Evolutionary conservation across 108 stramenopile genomes (phyloP).

Genomic region (Nitzschia putrida): DNA sequence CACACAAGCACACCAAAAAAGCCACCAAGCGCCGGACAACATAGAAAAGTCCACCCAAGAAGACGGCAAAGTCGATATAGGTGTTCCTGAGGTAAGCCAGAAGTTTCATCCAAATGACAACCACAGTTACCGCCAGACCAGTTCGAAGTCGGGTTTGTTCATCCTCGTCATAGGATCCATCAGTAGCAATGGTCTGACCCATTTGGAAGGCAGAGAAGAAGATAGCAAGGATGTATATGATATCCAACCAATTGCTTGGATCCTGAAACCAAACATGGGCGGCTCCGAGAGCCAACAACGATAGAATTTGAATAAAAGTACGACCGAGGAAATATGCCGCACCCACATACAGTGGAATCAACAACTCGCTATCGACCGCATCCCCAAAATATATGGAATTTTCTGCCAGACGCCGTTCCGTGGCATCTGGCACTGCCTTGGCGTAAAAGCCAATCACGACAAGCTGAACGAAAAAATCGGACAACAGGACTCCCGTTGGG

Average conservation of each 20-base stretch:
- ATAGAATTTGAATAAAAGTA: conserved; percentile 61
- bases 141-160: conserved; percentile 24
- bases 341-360: conserved; percentile 53
- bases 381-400: conserved; percentile 16
- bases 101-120: conserved; percentile 46
- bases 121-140: conserved; percentile 32
- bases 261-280: conserved; percentile 58
- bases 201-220: conserved; percentile 55
- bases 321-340: conserved; percentile 60
- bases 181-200: conserved; percentile 17
- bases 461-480: conserved; percentile 49
- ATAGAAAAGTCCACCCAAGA: conserved; percentile 53
- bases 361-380: neutral
- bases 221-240: conserved; percentile 48
- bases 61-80: conserved; percentile 60
- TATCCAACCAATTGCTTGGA: conserved; percentile 64
- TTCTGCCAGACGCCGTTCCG: conserved; percentile 31
- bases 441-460: conserved; percentile 21
- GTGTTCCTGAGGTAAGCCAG: conserved; percentile 46
- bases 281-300: conserved; percentile 51
- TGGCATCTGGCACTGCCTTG: conserved; percentile 10
- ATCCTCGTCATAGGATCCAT: conserved; percentile 8
- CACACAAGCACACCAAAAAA: conserved; percentile 45
- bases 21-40: conserved; percentile 49
- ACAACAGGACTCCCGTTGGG: conserved; percentile 57